A percentile compares a stretch with the other conserved stretches of the same genome.
Evolutionary conservation across 1,284 basidiomycete species (phyloP).

Genomic region (Sanghuangporus baumii): DNA sequence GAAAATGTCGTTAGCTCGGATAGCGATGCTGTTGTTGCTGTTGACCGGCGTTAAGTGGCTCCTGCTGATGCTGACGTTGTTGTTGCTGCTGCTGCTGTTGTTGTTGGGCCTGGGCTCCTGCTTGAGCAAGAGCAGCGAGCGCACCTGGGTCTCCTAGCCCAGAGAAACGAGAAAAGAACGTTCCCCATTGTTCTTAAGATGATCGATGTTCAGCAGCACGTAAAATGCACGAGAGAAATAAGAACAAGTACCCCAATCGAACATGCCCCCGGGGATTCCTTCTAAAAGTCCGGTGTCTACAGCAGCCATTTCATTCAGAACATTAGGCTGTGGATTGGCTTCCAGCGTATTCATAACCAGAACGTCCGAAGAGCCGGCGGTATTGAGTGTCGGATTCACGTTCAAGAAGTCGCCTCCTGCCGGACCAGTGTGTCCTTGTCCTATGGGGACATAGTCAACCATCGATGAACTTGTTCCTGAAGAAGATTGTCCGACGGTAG

Average conservation of each 20-base stretch:
- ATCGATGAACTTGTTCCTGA: constrained; percentile 30
- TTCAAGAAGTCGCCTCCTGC: constrained; percentile 38
- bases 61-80: constrained; percentile 3
- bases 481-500: constrained; percentile 1
- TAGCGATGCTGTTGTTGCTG: constrained; percentile 6
- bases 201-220: neutral
- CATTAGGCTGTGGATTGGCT: constrained; percentile 44
- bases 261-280: constrained; percentile 79
- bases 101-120: constrained; percentile 13
- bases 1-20: neutral
- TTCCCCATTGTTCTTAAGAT: constrained; percentile 66
- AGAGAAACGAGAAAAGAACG: constrained; percentile 52
- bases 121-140: constrained; percentile 13
- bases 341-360: constrained; percentile 74
- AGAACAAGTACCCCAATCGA: constrained; percentile 71
- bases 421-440: constrained; percentile 17
- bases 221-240: neutral
- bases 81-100: constrained; percentile 13
- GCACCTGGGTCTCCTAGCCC: constrained; percentile 8
- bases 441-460: constrained; percentile 52
- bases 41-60: neutral
- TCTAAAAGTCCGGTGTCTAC: constrained; percentile 73
- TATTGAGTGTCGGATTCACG: constrained; percentile 53
- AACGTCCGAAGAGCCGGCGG: constrained; percentile 41
- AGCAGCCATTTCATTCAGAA: constrained; percentile 56